These are phyloP conservation scores for Neurospora sp. DNA, from an alignment of 495 filamentous ascomycete species.

Conservation along the genomic window DNA sequence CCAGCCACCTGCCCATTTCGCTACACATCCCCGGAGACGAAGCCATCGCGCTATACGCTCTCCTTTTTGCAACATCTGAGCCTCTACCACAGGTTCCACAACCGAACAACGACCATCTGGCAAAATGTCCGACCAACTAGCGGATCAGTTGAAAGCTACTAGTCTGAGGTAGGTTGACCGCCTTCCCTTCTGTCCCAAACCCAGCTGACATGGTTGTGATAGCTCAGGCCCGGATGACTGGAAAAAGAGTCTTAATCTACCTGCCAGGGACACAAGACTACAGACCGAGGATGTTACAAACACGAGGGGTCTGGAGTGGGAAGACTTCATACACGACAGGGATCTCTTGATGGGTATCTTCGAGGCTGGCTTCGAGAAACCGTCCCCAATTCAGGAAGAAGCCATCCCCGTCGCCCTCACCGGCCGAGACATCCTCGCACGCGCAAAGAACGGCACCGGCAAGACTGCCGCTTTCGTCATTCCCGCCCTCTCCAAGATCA, in stretches of 20 bases:
- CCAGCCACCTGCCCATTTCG: not conserved
- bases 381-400: constrained; percentile 98
- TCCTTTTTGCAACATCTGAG: not conserved
- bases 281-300: constrained; percentile 99
- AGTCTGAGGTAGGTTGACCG: constrained; percentile 51
- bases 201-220: constrained; percentile 31
- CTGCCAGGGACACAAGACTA: constrained; percentile 72
- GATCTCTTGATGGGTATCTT: constrained; percentile 98
- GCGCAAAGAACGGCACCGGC: constrained; percentile 96
- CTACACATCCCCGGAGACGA: not conserved
- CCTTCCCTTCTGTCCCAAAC: constrained; percentile 2
- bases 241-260: constrained; percentile 68
- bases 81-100: not conserved
- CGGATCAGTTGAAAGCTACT: constrained; percentile 59
- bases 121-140: constrained; percentile 43
- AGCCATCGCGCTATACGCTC: not conserved
- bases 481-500: constrained; percentile 87
- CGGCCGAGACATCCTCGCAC: constrained; percentile 86
- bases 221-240: constrained; percentile 52
- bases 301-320: constrained; percentile 94
- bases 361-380: constrained; percentile 97
- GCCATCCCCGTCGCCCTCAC: constrained; percentile 93
- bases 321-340: constrained; percentile 89
- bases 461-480: constrained; percentile 98
- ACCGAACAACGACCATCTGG: not conserved